Evolutionary conservation across 1,284 basidiomycete species (phyloP).

Genomic region (Sporisorium iseilematis-ciliati): DNA sequence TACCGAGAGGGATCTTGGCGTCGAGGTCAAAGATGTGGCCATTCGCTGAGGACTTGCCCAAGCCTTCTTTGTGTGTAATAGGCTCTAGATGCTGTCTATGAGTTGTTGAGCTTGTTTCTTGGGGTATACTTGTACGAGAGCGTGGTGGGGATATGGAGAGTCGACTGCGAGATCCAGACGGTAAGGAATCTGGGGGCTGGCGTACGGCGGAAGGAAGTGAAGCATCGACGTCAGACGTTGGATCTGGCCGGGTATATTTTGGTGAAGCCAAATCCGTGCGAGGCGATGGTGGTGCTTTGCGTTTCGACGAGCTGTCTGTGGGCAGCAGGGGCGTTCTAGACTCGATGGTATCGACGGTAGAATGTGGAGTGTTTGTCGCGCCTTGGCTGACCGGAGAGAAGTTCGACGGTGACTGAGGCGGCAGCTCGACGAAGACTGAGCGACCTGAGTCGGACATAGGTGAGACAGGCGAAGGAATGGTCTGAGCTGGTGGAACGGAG

Average conservation of each 20-base stretch:
- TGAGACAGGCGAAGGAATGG: constrained; percentile 30
- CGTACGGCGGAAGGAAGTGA: not conserved
- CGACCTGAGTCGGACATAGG: not conserved
- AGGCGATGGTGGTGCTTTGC: not conserved
- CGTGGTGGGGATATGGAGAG: not conserved
- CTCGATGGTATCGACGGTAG: constrained; percentile 20
- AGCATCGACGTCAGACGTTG: not conserved
- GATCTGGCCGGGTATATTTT: constrained; percentile 15
- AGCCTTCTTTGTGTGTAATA: constrained; percentile 4
- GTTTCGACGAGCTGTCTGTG: not conserved
- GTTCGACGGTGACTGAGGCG: constrained; percentile 13
- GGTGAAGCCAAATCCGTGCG: not conserved
- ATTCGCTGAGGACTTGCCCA: constrained; percentile 12
- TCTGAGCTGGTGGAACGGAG: constrained; percentile 27
- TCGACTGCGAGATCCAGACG: not conserved
- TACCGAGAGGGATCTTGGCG: constrained; percentile 32
- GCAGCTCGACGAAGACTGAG: not conserved
- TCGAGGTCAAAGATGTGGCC: constrained; percentile 49
- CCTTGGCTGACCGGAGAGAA: constrained; percentile 10
- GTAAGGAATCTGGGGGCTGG: not conserved
- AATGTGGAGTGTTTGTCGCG: constrained; percentile 11
- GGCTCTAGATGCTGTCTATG: constrained; percentile 8
- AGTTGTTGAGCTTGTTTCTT: not conserved
- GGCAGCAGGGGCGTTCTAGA: constrained; percentile 7
- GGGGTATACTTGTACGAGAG: not conserved